Percentiles rank a stretch among this genome's conserved stretches.
phyloP scores from a whole-genome alignment of 805 yeast species.

The Lipomyces kockii region DNA sequence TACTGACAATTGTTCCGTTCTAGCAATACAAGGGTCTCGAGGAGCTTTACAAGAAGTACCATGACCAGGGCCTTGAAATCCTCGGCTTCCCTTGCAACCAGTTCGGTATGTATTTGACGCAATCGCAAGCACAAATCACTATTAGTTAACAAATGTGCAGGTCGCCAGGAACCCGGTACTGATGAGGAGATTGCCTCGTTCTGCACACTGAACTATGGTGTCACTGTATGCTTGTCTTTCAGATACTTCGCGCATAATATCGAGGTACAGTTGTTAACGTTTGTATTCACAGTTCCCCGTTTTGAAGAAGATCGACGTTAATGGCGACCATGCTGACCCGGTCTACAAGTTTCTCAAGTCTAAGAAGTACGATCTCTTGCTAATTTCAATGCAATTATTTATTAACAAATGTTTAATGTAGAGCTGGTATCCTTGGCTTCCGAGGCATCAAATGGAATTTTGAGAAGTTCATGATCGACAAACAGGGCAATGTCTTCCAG shows the following conservation, averaged over 20 bases:
- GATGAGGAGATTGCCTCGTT: slow-evolving; percentile 68
- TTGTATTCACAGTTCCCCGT: slow-evolving; percentile 66
- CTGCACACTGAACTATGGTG: slow-evolving; percentile 85
- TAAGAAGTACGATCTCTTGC: slow-evolving; percentile 49
- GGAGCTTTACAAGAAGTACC: slow-evolving; percentile 65
- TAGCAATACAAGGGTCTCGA: slow-evolving; percentile 79
- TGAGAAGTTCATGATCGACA: slow-evolving; percentile 69
- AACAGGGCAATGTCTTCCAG: slow-evolving; percentile 59
- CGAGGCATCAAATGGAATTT: slow-evolving; percentile 79
- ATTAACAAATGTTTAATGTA: background rate
- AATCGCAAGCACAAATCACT: background rate
- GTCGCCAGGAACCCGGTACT: slow-evolving; percentile 70
- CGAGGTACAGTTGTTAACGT: background rate
- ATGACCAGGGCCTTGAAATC: slow-evolving; percentile 64
- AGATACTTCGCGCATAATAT: background rate
- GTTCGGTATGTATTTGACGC: slow-evolving; percentile 55
- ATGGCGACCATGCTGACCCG: slow-evolving; percentile 80
- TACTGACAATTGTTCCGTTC: slow-evolving; percentile 45
- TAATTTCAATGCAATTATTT: background rate
- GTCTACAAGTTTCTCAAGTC: slow-evolving; percentile 78
- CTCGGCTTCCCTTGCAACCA: slow-evolving; percentile 93
- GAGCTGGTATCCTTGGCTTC: slow-evolving; percentile 63
- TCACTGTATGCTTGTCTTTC: slow-evolving; percentile 48
- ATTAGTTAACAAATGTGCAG: slow-evolving; percentile 4
- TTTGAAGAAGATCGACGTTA: slow-evolving; percentile 84